phyloP scores from a whole-genome alignment of 345 rosid genomes.

The Populus davidiana region DNA sequence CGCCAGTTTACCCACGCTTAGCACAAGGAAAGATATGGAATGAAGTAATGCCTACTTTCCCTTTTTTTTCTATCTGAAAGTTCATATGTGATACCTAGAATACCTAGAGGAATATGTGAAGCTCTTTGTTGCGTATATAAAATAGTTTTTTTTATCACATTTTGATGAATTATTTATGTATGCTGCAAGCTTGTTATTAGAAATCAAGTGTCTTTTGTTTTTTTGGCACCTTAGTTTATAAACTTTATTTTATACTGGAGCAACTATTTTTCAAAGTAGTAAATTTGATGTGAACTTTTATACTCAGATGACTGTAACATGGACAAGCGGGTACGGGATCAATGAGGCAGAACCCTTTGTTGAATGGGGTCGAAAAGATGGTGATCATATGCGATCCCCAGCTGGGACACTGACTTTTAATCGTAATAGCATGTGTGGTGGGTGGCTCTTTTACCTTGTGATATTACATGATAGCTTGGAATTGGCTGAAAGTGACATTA shows the following conservation, averaged over 20 bases:
- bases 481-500: background rate
- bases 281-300: background rate
- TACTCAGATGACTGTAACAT: slow-evolving; percentile 69
- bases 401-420: slow-evolving; percentile 64
- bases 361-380: slow-evolving; percentile 60
- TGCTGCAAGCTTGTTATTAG: background rate
- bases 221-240: background rate
- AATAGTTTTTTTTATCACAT: background rate
- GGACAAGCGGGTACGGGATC: slow-evolving; percentile 73
- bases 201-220: background rate
- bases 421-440: slow-evolving; percentile 57
- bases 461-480: background rate
- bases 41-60: slow-evolving; percentile 44
- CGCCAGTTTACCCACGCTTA: slow-evolving; percentile 65
- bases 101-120: background rate
- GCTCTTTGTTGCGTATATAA: background rate
- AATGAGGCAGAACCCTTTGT: slow-evolving; percentile 58
- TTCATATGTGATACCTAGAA: background rate
- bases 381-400: slow-evolving; percentile 36
- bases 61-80: background rate
- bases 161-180: background rate
- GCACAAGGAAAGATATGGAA: slow-evolving; percentile 72
- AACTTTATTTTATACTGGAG: background rate
- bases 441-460: slow-evolving; percentile 9
- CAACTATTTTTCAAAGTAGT: background rate